Evolutionary conservation across 371 early-diverging fungal genomes (phyloP).

Genomic region (Syncephalastrum monosporum): DNA sequence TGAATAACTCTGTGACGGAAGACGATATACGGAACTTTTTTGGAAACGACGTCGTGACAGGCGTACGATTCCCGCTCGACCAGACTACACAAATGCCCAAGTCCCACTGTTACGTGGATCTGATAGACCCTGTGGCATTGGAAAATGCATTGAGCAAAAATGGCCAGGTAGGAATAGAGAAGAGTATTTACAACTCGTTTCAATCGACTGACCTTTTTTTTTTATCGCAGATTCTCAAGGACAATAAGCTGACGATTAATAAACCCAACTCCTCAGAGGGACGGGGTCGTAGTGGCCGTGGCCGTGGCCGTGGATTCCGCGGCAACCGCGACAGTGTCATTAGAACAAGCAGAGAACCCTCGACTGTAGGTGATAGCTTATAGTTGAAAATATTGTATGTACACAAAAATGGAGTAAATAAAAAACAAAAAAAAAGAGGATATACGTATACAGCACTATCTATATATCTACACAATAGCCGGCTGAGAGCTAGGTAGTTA

Average conservation of each 20-base stretch:
- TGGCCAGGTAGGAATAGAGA: conserved; percentile 22
- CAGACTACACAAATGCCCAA: conserved; percentile 38
- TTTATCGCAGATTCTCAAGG: conserved; percentile 21
- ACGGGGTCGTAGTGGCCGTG: conserved; percentile 22
- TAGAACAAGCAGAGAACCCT: conserved; percentile 6
- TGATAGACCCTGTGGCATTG: conserved; percentile 30
- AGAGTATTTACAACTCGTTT: background rate
- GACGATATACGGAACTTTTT: conserved; percentile 47
- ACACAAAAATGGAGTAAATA: too few relatives aligned
- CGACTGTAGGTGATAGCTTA: conserved; percentile 3
- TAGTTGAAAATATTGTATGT: too few relatives aligned
- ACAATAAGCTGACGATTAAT: conserved; percentile 44
- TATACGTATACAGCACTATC: too few relatives aligned
- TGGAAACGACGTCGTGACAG: conserved; percentile 42
- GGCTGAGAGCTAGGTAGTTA: too few relatives aligned
- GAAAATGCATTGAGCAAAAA: conserved; percentile 42
- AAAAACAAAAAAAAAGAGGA: too few relatives aligned
- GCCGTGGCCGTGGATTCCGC: conserved; percentile 32
- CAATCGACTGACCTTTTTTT: background rate
- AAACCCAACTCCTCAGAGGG: conserved; percentile 35
- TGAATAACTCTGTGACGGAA: conserved; percentile 37
- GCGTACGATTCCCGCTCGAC: conserved; percentile 46
- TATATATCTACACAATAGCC: too few relatives aligned
- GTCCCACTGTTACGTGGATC: conserved; percentile 50
- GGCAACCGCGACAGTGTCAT: conserved; percentile 17